Conservation (phyloP, 805 yeast species). For the Candida awuae region DNA sequence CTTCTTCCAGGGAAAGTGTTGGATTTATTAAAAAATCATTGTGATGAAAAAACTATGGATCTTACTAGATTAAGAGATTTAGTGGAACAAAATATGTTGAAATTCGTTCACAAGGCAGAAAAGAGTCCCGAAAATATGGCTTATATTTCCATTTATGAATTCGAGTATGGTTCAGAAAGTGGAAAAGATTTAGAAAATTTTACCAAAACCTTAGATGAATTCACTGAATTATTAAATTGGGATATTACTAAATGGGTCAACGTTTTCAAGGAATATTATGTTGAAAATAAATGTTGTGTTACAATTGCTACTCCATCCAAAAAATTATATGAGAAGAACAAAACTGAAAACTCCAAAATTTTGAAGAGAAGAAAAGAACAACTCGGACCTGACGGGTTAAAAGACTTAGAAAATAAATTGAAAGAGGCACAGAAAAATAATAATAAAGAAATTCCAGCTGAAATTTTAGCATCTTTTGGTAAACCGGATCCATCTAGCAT, state of each 20-base stretch:
- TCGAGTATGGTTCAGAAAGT: slow-evolving; percentile 64
- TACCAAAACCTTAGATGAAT: slow-evolving; percentile 50
- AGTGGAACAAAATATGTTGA: slow-evolving; percentile 55
- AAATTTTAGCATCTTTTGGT: slow-evolving; percentile 51
- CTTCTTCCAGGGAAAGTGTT: slow-evolving; percentile 47
- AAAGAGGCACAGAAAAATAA: slow-evolving; percentile 58
- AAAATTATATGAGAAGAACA: slow-evolving; percentile 43
- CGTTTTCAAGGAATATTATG: slow-evolving; percentile 43
- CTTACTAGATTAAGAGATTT: slow-evolving; percentile 58
- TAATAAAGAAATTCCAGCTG: slow-evolving; percentile 69
- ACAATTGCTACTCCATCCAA: slow-evolving; percentile 69
- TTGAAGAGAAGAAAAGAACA: slow-evolving; percentile 40
- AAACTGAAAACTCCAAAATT: slow-evolving; percentile 42
- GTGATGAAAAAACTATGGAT: slow-evolving; percentile 46
- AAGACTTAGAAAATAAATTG: slow-evolving; percentile 41
- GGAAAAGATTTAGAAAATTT: slow-evolving; percentile 52
- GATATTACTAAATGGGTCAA: slow-evolving; percentile 56
- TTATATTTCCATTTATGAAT: slow-evolving; percentile 65
- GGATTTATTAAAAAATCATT: slow-evolving; percentile 45
- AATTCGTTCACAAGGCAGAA: slow-evolving; percentile 54
- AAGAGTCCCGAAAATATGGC: slow-evolving; percentile 54
- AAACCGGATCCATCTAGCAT: slow-evolving; percentile 72
- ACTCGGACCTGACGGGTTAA: slow-evolving; percentile 55
- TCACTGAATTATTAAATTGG: slow-evolving; percentile 55
- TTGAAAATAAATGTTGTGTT: slow-evolving; percentile 55